Base-by-base conservation (phyloP, 2,329 filamentous ascomycete species). In the Cryphonectria carpinicola region DNA sequence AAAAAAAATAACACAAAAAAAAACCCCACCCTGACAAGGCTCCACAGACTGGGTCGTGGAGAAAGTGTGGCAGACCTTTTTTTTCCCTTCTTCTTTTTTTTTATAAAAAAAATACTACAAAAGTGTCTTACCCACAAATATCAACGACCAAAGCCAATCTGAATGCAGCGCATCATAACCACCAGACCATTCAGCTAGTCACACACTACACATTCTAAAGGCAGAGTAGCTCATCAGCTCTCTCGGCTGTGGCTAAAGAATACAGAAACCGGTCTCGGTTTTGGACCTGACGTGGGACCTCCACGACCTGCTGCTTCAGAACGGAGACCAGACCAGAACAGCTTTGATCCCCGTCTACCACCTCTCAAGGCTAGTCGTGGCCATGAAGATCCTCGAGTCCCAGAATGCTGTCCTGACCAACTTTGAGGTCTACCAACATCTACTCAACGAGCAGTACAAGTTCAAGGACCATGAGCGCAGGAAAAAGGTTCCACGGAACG, bases 371-470 rank as follows among this genome's bases (percentile, higher is more conserved):
- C n/a, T 49, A 37, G 25, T 25, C 46, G 25, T 32, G 39, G 49
- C 14, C 65, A 90, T 91, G 89, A 91, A 93, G 86, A 88, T 94
- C 77, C 82, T 93, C 75, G 91, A 92, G 77, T 84, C 91, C 3
- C 90, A 93, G 78, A 88, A 88, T 41, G 90, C 90, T 6, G 85
- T 90, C 58, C 83, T 94, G 76, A 88, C 89, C 78, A 94, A 94
- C 79, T 91, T 88, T 74, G 92, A 94, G 83, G 91, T 94, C 73
- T 90, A 90, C 76, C 83, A 86, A 70, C 91, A 93, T 75, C 81
- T 94, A 54, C 81, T 81, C 7, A 85, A 90, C 63, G 87, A 89
- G 76, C 84, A 84, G 66, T 80, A 89, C 75, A 84, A 87, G 76
- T 80, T 82, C 58, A 79, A 82, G 67, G 85, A 85, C 72, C 84